phyloP scores from a whole-genome alignment of 306 rosid species.

The Trifolium repens region DNA sequence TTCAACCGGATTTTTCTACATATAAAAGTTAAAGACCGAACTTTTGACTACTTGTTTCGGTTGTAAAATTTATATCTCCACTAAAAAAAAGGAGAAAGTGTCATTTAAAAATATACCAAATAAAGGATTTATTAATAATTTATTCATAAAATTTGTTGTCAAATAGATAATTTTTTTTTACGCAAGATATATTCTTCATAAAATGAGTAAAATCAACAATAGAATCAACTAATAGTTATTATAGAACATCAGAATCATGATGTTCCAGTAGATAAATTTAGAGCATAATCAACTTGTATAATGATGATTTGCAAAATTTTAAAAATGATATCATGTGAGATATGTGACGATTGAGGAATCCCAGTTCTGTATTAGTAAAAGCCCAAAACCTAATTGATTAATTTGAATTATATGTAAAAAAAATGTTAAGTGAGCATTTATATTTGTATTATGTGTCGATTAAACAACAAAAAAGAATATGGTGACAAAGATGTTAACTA shows the following conservation, averaged over 20 bases:
- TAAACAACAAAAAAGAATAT: constrained; percentile 41
- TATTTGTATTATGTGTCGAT: constrained; percentile 28
- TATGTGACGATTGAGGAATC: constrained; percentile 49
- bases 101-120: neutral
- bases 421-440: constrained; percentile 25
- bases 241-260: constrained; percentile 28
- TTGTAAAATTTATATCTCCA: no score
- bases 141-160: neutral
- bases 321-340: constrained; percentile 39
- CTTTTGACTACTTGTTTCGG: no score
- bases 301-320: constrained; percentile 29
- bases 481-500: constrained; percentile 46
- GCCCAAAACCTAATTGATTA: constrained; percentile 37
- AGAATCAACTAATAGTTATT: constrained; percentile 11
- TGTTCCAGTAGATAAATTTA: constrained; percentile 7
- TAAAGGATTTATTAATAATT: neutral
- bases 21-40: no score
- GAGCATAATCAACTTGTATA: constrained; percentile 38
- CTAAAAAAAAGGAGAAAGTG: no score
- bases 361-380: constrained; percentile 44
- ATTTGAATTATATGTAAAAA: constrained; percentile 13
- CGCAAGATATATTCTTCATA: neutral
- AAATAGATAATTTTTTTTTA: neutral
- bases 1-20: no score
- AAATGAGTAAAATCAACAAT: neutral